phyloP scores from a whole-genome alignment of 352 stramenopile genomes.

The Phytophthora syringae region DNA sequence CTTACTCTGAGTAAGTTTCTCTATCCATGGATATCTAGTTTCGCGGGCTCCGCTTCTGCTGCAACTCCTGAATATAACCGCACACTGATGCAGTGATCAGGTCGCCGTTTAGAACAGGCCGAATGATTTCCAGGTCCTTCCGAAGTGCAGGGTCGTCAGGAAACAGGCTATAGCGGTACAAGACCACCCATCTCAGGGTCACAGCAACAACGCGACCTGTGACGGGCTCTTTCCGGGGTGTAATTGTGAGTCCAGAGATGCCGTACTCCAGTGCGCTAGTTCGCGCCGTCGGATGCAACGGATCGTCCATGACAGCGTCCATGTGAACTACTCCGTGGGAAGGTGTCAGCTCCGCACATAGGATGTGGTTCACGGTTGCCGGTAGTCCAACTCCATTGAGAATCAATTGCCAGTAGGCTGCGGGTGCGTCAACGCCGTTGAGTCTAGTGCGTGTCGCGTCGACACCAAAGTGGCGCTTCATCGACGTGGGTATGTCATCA shows the following conservation, averaged over 20 bases:
- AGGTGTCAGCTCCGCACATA: slow-evolving; percentile 33
- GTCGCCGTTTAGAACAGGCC: slow-evolving; percentile 38
- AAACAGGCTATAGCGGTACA: slow-evolving; percentile 44
- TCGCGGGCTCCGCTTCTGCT: slow-evolving; percentile 4
- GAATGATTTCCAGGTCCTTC: slow-evolving; percentile 28
- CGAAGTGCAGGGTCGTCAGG: slow-evolving; percentile 27
- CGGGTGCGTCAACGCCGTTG: slow-evolving; percentile 12
- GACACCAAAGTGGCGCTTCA: slow-evolving; percentile 42
- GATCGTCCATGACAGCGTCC: slow-evolving; percentile 35
- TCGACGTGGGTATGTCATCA: slow-evolving; percentile 20
- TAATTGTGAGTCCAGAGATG: slow-evolving; percentile 35
- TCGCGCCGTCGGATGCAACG: slow-evolving; percentile 16
- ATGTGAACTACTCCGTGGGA: slow-evolving; percentile 35
- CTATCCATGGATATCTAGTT: neutral
- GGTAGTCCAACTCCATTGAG: slow-evolving; percentile 19
- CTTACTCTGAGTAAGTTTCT: too few relatives aligned
- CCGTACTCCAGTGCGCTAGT: slow-evolving; percentile 23
- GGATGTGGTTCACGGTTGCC: slow-evolving; percentile 28
- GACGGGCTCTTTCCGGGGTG: slow-evolving; percentile 21
- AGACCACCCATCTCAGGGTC: slow-evolving; percentile 33
- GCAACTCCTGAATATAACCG: slow-evolving; percentile 19
- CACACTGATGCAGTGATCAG: slow-evolving; percentile 34
- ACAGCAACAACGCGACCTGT: slow-evolving; percentile 27
- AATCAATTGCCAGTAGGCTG: slow-evolving; percentile 26
- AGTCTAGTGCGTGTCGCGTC: slow-evolving; percentile 22